Conservation (phyloP, 805 yeast genomes). For the Kurtzmaniella cleridarum region DNA sequence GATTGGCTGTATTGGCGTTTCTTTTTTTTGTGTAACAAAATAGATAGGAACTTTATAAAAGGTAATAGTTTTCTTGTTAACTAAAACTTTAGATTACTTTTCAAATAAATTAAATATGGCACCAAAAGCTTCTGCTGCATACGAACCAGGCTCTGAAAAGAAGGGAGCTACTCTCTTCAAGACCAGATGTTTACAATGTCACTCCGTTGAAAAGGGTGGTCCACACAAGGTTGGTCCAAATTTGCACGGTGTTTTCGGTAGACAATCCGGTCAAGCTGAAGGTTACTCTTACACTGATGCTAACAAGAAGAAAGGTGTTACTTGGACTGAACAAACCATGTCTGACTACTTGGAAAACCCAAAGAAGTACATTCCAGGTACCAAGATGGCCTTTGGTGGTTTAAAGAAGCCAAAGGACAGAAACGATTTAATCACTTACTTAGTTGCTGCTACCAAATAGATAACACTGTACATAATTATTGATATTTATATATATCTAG, state of each 20-base stretch:
- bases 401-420: constrained; percentile 98
- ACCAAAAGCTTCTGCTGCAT: constrained; percentile 38
- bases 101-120: neutral
- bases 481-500: constrained; percentile 1
- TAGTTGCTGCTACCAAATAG: constrained; percentile 43
- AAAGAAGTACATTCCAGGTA: constrained; percentile 99
- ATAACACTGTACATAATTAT: neutral
- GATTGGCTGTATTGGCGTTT: neutral
- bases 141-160: constrained; percentile 41
- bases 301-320: constrained; percentile 91
- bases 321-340: constrained; percentile 84
- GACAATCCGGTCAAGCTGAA: constrained; percentile 84
- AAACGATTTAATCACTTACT: constrained; percentile 91
- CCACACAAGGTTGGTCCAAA: constrained; percentile 99
- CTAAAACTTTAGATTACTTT: neutral
- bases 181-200: constrained; percentile 99
- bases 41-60: no score
- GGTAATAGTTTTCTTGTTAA: neutral
- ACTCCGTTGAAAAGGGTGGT: constrained; percentile 93
- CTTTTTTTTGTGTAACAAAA: neutral
- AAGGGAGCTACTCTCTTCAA: constrained; percentile 98
- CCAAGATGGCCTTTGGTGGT: constrained; percentile 99
- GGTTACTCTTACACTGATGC: constrained; percentile 98
- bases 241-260: constrained; percentile 90
- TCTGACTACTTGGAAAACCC: constrained; percentile 97